phyloP scores from a whole-genome alignment of 2,329 filamentous ascomycete genomes.

The Calonectria pteridis region DNA sequence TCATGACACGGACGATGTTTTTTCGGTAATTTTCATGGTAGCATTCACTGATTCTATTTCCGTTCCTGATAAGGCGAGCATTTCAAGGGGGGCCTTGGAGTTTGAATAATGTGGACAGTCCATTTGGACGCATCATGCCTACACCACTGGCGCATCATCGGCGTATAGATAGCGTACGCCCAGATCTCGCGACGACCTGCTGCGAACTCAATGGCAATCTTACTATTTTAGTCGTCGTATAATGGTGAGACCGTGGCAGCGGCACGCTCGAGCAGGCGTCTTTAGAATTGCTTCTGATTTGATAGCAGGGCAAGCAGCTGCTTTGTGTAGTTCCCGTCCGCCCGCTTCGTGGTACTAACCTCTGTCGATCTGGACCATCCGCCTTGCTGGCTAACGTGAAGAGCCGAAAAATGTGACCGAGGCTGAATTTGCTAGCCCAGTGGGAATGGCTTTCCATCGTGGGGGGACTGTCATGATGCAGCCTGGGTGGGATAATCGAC shows the following conservation, averaged over 20 bases:
- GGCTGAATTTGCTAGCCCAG: not conserved
- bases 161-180: not conserved
- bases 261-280: not conserved
- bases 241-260: not conserved
- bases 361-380: not conserved
- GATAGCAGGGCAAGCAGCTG: not conserved
- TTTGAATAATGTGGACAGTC: too few relatives aligned
- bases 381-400: not conserved
- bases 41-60: not conserved
- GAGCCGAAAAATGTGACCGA: not conserved
- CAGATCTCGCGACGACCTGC: not conserved
- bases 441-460: constrained; percentile 4
- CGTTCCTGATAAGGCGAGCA: not conserved
- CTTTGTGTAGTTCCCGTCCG: not conserved
- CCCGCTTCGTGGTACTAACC: not conserved
- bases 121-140: not conserved
- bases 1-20: not conserved
- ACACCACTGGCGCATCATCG: not conserved
- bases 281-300: not conserved
- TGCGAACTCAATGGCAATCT: not conserved
- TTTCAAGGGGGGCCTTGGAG: not conserved
- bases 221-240: not conserved
- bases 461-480: constrained; percentile 9
- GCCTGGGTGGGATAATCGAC: not conserved
- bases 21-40: not conserved